These are phyloP conservation scores for Metschnikowia matae DNA, from an alignment of 805 yeast genomes.

Conservation along the genomic window DNA sequence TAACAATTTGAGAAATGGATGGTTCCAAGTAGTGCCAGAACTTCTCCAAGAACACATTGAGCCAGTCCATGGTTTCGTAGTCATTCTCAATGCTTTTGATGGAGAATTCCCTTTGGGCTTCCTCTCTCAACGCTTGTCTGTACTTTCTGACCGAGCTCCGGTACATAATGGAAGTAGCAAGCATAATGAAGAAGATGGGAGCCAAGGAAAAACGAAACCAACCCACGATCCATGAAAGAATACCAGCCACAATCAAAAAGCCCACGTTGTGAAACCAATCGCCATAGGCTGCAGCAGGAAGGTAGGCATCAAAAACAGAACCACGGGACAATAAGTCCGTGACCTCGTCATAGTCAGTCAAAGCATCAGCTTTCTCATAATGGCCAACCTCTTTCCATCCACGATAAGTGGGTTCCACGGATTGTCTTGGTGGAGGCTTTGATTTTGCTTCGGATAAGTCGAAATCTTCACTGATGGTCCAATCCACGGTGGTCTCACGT, in stretches of 20 bases:
- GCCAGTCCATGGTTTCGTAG: constrained; percentile 94
- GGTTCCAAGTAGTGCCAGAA: constrained; percentile 94
- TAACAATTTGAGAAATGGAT: constrained; percentile 75
- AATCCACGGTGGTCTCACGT: constrained; percentile 15
- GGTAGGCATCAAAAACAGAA: constrained; percentile 68
- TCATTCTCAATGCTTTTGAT: constrained; percentile 80
- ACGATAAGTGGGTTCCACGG: constrained; percentile 64
- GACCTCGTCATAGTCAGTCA: constrained; percentile 66
- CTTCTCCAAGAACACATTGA: constrained; percentile 81
- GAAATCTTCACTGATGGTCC: constrained; percentile 36
- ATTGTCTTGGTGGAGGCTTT: constrained; percentile 43
- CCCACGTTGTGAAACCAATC: constrained; percentile 97
- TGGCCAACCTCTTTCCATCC: constrained; percentile 97
- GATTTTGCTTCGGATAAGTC: constrained; percentile 29
- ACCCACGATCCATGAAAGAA: constrained; percentile 77
- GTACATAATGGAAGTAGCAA: constrained; percentile 64
- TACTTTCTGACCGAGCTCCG: constrained; percentile 80
- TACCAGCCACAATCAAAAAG: constrained; percentile 59
- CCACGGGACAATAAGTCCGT: constrained; percentile 66
- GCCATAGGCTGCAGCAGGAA: constrained; percentile 78
- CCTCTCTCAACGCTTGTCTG: constrained; percentile 69
- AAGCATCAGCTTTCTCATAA: constrained; percentile 66
- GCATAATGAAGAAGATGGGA: constrained; percentile 69
- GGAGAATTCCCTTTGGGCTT: constrained; percentile 81
- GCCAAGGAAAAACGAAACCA: constrained; percentile 72